Evolutionary conservation across 495 filamentous ascomycete species (phyloP).

Genomic region (Aspergillus baeticus): DNA sequence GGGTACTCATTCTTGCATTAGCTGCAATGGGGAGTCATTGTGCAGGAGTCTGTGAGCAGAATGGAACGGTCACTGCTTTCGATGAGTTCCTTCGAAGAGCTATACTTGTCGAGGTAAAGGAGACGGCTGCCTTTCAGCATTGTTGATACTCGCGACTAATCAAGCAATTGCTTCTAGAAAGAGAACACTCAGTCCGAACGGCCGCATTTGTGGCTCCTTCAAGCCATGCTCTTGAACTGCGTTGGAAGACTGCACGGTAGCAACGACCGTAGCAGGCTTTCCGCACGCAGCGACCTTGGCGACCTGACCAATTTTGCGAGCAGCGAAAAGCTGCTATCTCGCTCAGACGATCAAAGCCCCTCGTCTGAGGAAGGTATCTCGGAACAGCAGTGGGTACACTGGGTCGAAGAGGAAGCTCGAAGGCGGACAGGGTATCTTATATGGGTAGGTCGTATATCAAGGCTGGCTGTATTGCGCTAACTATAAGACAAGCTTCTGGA

Average conservation of each 20-base stretch:
- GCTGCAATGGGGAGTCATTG: slow-evolving; percentile 46
- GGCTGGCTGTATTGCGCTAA: slow-evolving; percentile 3
- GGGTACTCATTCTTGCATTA: slow-evolving; percentile 43
- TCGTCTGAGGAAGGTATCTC: slow-evolving; percentile 10
- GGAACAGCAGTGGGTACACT: slow-evolving; percentile 24
- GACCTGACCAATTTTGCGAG: no score
- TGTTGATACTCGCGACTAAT: neutral
- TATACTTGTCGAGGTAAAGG: slow-evolving; percentile 35
- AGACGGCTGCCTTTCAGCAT: neutral
- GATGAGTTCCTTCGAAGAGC: slow-evolving; percentile 47
- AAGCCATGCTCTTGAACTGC: slow-evolving; percentile 38
- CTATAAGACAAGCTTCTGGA: slow-evolving; percentile 37
- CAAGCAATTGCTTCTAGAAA: slow-evolving; percentile 20
- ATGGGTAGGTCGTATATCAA: slow-evolving; percentile 32
- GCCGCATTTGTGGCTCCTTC: slow-evolving; percentile 35
- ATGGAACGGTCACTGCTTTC: slow-evolving; percentile 32
- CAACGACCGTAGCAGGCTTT: slow-evolving; percentile 27
- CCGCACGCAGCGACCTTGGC: slow-evolving; percentile 27
- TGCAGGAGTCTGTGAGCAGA: slow-evolving; percentile 23
- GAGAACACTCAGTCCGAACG: slow-evolving; percentile 20
- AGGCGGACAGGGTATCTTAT: slow-evolving; percentile 46
- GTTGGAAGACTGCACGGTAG: slow-evolving; percentile 42
- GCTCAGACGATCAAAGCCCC: neutral
- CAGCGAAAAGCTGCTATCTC: slow-evolving; percentile 25
- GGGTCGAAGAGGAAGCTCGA: slow-evolving; percentile 36